phyloP scores from a whole-genome alignment of 208 protist species.

The Giardia muris region DNA sequence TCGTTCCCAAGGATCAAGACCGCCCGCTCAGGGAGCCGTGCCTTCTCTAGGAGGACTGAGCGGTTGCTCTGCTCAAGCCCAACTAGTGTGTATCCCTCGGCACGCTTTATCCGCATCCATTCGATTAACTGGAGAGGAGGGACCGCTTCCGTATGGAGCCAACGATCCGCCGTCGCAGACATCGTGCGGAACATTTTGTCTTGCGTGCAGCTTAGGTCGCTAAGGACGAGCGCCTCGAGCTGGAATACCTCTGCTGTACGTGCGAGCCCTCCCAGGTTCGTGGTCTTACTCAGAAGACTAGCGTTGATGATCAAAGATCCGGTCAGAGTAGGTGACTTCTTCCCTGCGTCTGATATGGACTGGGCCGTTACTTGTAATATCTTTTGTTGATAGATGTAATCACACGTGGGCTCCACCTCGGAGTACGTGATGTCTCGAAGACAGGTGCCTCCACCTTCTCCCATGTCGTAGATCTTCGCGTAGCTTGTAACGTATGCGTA shows the following conservation, averaged over 20 bases:
- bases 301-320: not conserved
- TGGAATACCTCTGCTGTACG: slow-evolving; percentile 13
- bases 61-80: not conserved
- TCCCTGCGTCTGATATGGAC: not conserved
- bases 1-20: slow-evolving; percentile 20
- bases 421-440: not conserved
- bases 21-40: not conserved
- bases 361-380: too few species aligned
- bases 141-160: not conserved
- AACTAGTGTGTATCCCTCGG: not conserved
- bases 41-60: not conserved
- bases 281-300: not conserved
- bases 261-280: slow-evolving; percentile 15
- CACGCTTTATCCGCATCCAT: not conserved
- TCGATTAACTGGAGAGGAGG: not conserved
- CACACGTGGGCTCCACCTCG: not conserved
- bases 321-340: not conserved
- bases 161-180: not conserved
- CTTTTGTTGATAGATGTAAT: not conserved
- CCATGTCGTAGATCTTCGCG: not conserved
- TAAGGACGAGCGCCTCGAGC: not conserved
- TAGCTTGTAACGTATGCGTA: not conserved
- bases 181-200: not conserved
- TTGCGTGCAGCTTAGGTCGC: not conserved
- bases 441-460: not conserved